Evolutionary conservation across 192 early-diverging fungal species (phyloP).

Genomic region (Pilaira anomala): DNA sequence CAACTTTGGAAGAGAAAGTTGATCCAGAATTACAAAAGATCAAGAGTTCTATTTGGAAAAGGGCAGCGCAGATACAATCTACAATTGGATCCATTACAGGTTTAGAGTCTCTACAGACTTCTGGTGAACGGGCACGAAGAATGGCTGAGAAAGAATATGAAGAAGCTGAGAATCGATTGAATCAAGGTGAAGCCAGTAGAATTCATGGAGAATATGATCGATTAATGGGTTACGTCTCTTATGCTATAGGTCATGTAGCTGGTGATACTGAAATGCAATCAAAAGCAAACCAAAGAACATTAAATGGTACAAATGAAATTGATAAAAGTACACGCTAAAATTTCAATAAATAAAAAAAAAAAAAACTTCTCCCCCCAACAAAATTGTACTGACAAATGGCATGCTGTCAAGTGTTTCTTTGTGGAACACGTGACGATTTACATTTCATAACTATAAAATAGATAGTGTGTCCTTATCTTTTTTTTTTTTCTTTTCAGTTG

Average conservation of each 20-base stretch:
- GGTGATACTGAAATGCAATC: slow-evolving; percentile 31
- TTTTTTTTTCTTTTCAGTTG: too few relatives aligned
- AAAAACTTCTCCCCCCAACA: too few relatives aligned
- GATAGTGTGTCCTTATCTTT: too few relatives aligned
- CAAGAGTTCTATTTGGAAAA: slow-evolving; percentile 11
- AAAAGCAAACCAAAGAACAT: slow-evolving; percentile 8
- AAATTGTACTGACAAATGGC: too few relatives aligned
- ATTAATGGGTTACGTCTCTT: slow-evolving; percentile 13
- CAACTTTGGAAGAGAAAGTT: not conserved
- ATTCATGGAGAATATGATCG: slow-evolving; percentile 32
- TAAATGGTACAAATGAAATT: slow-evolving; percentile 23
- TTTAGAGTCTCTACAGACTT: slow-evolving; percentile 2
- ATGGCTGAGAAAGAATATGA: slow-evolving; percentile 7
- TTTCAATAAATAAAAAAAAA: too few relatives aligned
- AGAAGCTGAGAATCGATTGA: slow-evolving; percentile 12
- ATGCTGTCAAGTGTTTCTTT: too few relatives aligned
- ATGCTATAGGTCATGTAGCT: slow-evolving; percentile 23
- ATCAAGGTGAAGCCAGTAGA: slow-evolving; percentile 20
- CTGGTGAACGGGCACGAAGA: not conserved
- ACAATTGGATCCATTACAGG: slow-evolving; percentile 15
- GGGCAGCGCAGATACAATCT: slow-evolving; percentile 17
- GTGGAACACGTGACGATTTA: too few relatives aligned
- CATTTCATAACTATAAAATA: too few relatives aligned
- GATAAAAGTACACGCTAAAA: too few relatives aligned
- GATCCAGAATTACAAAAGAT: slow-evolving; percentile 25